phyloP scores from a whole-genome alignment of 2,329 filamentous ascomycete species.

The Phoma sp. region DNA sequence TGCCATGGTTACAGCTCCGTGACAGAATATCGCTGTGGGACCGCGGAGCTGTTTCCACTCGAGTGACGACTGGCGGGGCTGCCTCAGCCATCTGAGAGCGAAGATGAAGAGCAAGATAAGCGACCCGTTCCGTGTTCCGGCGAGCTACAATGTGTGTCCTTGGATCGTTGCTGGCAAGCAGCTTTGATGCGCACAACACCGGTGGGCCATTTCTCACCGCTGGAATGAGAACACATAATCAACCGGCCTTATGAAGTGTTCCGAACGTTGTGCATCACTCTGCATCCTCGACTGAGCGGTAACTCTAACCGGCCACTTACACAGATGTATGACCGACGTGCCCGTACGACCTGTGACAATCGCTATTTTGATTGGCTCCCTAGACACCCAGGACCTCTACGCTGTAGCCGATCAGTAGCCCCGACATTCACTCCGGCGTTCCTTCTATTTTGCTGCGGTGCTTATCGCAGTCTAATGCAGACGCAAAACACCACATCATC shows the following conservation, averaged over 20 bases:
- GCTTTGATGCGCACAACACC: neutral
- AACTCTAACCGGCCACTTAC: conserved; percentile 21
- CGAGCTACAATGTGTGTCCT: neutral
- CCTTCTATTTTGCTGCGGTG: neutral
- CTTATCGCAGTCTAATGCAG: conserved; percentile 4
- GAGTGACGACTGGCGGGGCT: conserved; percentile 19
- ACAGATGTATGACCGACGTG: conserved; percentile 22
- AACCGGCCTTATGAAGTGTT: neutral
- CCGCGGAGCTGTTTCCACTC: conserved; percentile 17
- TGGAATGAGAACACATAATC: conserved; percentile 11
- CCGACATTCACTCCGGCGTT: conserved; percentile 25
- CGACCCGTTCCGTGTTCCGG: conserved; percentile 1
- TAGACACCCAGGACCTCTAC: conserved; percentile 14
- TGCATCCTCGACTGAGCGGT: conserved; percentile 3
- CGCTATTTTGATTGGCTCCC: conserved; percentile 19
- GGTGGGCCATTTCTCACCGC: conserved; percentile 7
- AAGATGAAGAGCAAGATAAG: conserved; percentile 7
- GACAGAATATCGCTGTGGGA: neutral
- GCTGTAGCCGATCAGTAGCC: conserved; percentile 7
- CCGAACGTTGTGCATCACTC: conserved; percentile 3
- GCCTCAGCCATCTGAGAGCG: conserved; percentile 1
- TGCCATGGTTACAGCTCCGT: conserved; percentile 1
- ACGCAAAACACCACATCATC: neutral
- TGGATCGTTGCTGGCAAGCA: no score
- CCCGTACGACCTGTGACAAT: conserved; percentile 14